Conservation (phyloP, 257 asterid genomes). For the Ophiorrhiza pumila region DNA sequence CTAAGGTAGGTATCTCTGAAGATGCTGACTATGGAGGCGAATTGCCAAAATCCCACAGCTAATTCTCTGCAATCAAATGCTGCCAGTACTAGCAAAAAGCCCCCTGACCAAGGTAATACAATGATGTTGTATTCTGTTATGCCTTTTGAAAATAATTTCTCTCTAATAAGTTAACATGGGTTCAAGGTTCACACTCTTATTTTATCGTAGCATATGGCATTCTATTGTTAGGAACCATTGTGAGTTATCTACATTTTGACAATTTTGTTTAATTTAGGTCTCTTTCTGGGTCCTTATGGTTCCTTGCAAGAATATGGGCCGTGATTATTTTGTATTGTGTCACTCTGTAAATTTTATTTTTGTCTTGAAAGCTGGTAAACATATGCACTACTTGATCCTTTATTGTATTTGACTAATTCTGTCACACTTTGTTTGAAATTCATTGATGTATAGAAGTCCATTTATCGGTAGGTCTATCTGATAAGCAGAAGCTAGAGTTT, state of each 20-base stretch:
- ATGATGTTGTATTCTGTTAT: neutral
- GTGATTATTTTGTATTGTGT: neutral
- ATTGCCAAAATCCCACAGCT: constrained; percentile 52
- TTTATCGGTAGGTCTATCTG: neutral
- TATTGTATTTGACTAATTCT: too few species aligned
- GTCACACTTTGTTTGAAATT: too few species aligned
- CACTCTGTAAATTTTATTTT: neutral
- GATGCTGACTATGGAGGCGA: constrained; percentile 82
- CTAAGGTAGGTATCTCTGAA: constrained; percentile 72
- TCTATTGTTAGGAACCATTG: neutral
- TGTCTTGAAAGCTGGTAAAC: too few species aligned
- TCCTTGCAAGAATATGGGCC: neutral
- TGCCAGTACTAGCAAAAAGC: constrained; percentile 48
- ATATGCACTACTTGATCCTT: too few species aligned
- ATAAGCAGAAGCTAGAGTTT: neutral
- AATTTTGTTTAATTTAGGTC: too few species aligned
- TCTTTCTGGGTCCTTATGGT: neutral
- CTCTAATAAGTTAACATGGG: neutral
- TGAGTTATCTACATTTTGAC: neutral
- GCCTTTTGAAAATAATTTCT: neutral
- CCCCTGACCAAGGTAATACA: constrained; percentile 17
- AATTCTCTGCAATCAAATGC: constrained; percentile 45
- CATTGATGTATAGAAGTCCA: neutral
- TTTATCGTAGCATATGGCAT: neutral
- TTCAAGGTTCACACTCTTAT: neutral